Base-by-base conservation (phyloP, 2,329 filamentous ascomycete genomes). In the Pseudogymnoascus sp. region DNA sequence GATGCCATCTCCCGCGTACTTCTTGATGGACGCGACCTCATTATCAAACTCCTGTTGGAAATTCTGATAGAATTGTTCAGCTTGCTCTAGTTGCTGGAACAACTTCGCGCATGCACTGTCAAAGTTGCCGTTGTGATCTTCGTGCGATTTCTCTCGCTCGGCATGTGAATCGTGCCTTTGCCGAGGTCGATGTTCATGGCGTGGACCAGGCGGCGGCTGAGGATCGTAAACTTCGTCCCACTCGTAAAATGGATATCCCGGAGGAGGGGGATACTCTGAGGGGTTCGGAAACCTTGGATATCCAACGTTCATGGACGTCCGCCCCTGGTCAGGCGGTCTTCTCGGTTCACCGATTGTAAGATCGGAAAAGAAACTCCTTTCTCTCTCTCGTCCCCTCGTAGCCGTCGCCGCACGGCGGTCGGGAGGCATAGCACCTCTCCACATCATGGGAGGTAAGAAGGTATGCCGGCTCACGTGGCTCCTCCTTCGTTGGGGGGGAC, bases 21-120 rank as follows among this genome's bases (percentile, higher is more conserved):
- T 59, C 13, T 67, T 65, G 33, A 68, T 61, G 4, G 35, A 16
- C 0, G 26, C 13, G 8, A 68, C 59, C 16, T 70, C 69, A 4
- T n/a, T 38, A n/a, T 69, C 64, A 37, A 63, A 70, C 2, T 63
- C 59, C n/a, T 35, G 33, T 16, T 64, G 50, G 26, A 72, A 69
- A 11, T 61, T 42, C 5, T 62, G 64, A 63, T 70, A 71, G 56
- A 68, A 67, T 7, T 61, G 33, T 14, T 66, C 66, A 2, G 69
- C 66, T 16, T 68, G 64, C 14, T 47, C 62, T 6, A 72, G 44
- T 1, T 67, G 64, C 4, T 37, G 50, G 59, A 62, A 61, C 5
- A 70, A 61, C 33, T 64, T 64, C 5, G 26, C n/a, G n/a, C 50
- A 56, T 16, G 50, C 50, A 16, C 29, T 33, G 5, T 31, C 50